Base-by-base conservation (phyloP, 2,329 filamentous ascomycete species). In the Curvularia spicifera region DNA sequence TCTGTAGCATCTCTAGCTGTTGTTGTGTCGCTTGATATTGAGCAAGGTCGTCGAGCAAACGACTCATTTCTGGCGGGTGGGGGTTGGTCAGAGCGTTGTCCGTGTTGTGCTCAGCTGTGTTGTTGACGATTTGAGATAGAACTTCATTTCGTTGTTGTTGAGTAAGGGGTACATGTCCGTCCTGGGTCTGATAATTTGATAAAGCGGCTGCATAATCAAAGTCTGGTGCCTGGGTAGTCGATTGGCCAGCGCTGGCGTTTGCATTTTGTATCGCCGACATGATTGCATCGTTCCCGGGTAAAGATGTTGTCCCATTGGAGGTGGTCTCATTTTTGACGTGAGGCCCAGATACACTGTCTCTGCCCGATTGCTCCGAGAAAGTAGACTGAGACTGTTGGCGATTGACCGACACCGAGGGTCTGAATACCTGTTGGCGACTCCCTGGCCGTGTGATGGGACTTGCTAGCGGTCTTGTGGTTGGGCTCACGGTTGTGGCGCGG, bases 1-100 rank as follows among this genome's bases (percentile, higher is more conserved):
- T 89, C 62, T 91, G 87, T 2, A 98, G 82, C 29, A 90, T 84
- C 51, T 95, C 91, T 28, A 97, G 85, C 61, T 96, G 90, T 13
- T 89, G 82, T 60, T 89, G 84, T 4, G 89, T 93, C 59, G 85
- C 85, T 45, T 83, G 85, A 61, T 95, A 85, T 39, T 88, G 83
- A 50, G 85, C 82, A 20, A 91, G 79, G 13, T 81, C 79, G 0
- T 84, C 82, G 75, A 85, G 82, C 20, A 91, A 78, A n/a, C 80
- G 78, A 1, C 82, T 82, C 77, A 85, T 83, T 1, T 81, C 78
- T 0, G 85, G 84, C 0, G 85, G 74, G 12, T 77, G 80, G 3
- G 85, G 84, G 15, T 82, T 83, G 44, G 84, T 79, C 10, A 88
- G 78, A 2, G 85, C 85, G 62, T 86, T 87, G 71, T 87, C 86